phyloP scores from a whole-genome alignment of 1,139 yeast genomes.

The Saccharomyces hybrid region DNA sequence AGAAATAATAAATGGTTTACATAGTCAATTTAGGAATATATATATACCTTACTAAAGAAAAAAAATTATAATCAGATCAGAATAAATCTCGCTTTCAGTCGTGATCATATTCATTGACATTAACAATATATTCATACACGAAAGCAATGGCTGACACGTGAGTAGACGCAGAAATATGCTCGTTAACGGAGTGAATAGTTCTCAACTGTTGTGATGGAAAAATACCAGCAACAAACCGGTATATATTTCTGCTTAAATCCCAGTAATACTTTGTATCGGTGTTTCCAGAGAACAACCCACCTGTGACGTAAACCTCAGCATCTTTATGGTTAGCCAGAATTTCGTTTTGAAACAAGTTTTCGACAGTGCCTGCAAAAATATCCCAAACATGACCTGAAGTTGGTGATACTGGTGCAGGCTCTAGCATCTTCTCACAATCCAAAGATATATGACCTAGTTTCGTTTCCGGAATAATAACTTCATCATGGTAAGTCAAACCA shows the following conservation, averaged over 20 bases:
- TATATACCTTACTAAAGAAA: not conserved
- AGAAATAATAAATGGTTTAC: no score
- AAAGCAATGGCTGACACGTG: conserved; percentile 55
- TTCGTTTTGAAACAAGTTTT: conserved; percentile 41
- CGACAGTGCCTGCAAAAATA: conserved; percentile 45
- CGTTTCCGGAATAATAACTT: conserved; percentile 16
- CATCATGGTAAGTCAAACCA: conserved; percentile 36
- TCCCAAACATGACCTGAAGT: conserved; percentile 42
- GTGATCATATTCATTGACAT: conserved; percentile 25
- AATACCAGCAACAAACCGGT: conserved; percentile 38
- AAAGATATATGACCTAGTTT: conserved; percentile 37
- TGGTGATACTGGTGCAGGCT: conserved; percentile 52
- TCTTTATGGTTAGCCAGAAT: conserved; percentile 25
- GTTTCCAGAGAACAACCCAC: conserved; percentile 67
- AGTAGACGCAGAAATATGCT: conserved; percentile 42
- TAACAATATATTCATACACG: conserved; percentile 45
- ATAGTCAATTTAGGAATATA: not conserved
- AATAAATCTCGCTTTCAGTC: not conserved
- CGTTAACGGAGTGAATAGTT: conserved; percentile 52
- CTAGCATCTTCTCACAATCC: conserved; percentile 34
- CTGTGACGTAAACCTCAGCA: conserved; percentile 44
- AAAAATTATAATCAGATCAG: not conserved
- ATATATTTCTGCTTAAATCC: conserved; percentile 62
- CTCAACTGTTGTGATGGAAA: conserved; percentile 15
- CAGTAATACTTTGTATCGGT: conserved; percentile 81